phyloP scores from a whole-genome alignment of 2,329 filamentous ascomycete species.

The Fusarium begoniae region DNA sequence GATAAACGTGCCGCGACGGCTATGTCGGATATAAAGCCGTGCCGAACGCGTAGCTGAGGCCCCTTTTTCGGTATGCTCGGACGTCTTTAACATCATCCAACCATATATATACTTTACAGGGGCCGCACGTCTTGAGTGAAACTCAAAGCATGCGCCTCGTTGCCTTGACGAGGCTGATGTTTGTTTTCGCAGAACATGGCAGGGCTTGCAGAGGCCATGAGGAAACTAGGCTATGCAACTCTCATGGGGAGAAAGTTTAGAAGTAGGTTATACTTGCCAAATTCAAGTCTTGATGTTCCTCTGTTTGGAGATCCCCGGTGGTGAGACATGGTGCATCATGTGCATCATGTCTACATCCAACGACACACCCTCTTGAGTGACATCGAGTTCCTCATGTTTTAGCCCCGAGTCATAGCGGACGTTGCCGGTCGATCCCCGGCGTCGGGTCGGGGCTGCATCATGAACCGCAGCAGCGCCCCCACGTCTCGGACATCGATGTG shows the following conservation, averaged over 20 bases:
- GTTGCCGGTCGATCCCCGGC: constrained; percentile 23
- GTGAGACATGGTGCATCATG: background rate
- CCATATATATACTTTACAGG: background rate
- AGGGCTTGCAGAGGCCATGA: background rate
- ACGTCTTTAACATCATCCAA: background rate
- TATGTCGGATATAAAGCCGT: background rate
- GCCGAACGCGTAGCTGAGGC: background rate
- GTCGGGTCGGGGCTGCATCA: background rate
- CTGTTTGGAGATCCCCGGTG: background rate
- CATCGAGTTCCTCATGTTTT: background rate
- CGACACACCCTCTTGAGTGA: background rate
- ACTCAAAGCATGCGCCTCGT: background rate
- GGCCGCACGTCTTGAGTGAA: background rate
- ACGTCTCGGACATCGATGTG: background rate
- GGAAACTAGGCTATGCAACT: background rate
- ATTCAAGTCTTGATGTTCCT: background rate
- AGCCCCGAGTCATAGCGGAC: constrained; percentile 15
- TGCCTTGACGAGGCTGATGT: background rate
- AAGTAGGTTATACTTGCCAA: background rate
- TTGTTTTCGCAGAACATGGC: background rate
- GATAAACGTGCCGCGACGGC: background rate
- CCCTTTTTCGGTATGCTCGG: constrained; percentile 1
- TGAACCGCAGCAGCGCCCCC: background rate
- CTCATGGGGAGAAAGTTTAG: background rate
- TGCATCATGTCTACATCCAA: background rate